Conservation (phyloP, 371 early-diverging fungal genomes). For the Dichotomocladium elegans region DNA sequence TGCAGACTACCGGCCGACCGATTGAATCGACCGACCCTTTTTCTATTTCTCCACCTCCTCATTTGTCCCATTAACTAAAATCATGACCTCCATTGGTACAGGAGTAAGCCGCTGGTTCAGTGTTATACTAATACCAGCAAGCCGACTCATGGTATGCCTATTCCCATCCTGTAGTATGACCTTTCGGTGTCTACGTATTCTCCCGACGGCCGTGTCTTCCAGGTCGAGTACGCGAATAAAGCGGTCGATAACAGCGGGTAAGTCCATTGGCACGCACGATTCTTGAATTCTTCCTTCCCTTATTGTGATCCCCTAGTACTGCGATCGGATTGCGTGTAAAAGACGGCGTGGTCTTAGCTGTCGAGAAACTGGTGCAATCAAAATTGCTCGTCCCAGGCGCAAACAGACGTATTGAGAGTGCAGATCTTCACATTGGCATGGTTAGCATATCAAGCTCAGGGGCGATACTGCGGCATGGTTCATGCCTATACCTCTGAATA, state of each 20-base stretch:
- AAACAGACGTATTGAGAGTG: slow-evolving; percentile 90
- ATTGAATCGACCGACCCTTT: too few relatives aligned
- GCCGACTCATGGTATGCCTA: background rate
- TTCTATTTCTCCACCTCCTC: too few relatives aligned
- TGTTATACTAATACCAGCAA: background rate
- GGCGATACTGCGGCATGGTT: too few relatives aligned
- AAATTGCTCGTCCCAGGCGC: slow-evolving; percentile 90
- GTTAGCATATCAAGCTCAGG: too few relatives aligned
- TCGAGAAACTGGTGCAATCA: slow-evolving; percentile 93
- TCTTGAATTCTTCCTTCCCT: background rate
- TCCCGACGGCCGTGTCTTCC: slow-evolving; percentile 98
- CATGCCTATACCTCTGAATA: background rate
- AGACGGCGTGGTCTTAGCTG: slow-evolving; percentile 95
- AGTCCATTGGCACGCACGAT: background rate
- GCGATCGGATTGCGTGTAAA: slow-evolving; percentile 92
- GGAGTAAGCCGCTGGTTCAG: slow-evolving; percentile 45
- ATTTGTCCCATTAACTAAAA: too few relatives aligned
- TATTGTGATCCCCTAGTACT: slow-evolving; percentile 55
- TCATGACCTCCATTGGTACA: slow-evolving; percentile 70
- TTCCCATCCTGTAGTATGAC: slow-evolving; percentile 75
- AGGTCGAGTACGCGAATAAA: slow-evolving; percentile 97
- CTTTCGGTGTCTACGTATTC: slow-evolving; percentile 96
- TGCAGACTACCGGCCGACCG: too few relatives aligned
- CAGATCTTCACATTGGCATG: slow-evolving; percentile 90
- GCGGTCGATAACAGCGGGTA: slow-evolving; percentile 98